These are phyloP conservation scores for Scutellaria galericulata DNA, from an alignment of 257 asterid species.

Conservation along the genomic window DNA sequence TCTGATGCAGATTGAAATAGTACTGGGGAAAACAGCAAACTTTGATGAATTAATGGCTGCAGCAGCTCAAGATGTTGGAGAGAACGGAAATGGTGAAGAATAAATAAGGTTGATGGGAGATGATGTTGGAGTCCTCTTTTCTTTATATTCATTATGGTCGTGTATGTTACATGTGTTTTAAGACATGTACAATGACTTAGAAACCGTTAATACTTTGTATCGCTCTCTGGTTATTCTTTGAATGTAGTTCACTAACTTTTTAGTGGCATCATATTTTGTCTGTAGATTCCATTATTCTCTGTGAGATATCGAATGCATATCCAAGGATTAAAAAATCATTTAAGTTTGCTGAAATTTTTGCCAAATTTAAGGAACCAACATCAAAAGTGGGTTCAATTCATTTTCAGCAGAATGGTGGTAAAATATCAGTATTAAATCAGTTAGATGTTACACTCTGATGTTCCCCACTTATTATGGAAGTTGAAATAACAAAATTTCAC, in stretches of 20 bases:
- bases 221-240: conserved; percentile 34
- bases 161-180: conserved; percentile 20
- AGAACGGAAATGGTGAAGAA: conserved; percentile 50
- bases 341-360: too few relatives aligned
- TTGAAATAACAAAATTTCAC: background rate
- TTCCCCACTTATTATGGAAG: background rate
- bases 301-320: background rate
- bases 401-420: too few relatives aligned
- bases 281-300: background rate
- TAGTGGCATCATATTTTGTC: background rate
- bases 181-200: background rate
- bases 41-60: conserved; percentile 75
- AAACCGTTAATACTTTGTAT: conserved; percentile 23
- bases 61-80: conserved; percentile 49
- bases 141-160: background rate
- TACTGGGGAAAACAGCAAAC: conserved; percentile 71
- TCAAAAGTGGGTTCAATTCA: too few relatives aligned
- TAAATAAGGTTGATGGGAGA: conserved; percentile 38
- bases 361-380: too few relatives aligned
- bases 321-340: too few relatives aligned
- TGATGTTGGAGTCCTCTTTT: background rate
- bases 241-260: conserved; percentile 30
- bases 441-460: too few relatives aligned
- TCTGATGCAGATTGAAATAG: conserved; percentile 64
- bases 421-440: too few relatives aligned